Evolutionary conservation across 805 yeast species (phyloP), one percentile per base, ranked within the genome.

Genomic region (Hanseniaspora osmophila): DNA sequence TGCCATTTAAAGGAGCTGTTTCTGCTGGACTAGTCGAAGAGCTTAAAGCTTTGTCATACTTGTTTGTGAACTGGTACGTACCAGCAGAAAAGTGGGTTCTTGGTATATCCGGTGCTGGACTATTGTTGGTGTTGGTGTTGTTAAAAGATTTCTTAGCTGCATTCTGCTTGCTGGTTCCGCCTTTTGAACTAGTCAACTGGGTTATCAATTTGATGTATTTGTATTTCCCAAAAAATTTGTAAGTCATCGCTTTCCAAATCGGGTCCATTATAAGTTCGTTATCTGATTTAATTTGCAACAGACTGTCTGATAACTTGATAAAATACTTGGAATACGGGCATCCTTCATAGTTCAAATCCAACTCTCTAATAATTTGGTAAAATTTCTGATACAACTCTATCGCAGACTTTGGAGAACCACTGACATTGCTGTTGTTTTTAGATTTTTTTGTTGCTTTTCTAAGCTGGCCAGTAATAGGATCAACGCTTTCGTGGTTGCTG

Each of bases 341-440:
- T 3, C 19, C 29, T 30, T 42, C 47, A 15, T 45, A 45, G n/a
- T 45, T 57, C 40, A 60, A 47, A 35, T 56, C 57, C 40, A 61
- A 43, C 47, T 61, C 65, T 45, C 58, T 59, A n/a, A 60, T 50
- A 10, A 60, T 60, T 48, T 60, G 65, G 43, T 54, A 57, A 42
- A 61, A 60, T 30, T 63, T 49, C 48, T 61, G 64, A 45, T 52
- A 60, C 37, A 61, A 46, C 45, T 61, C 65, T 15, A 61, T 59
- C 12, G 62, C 53, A 1, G 61, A 58, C 44, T 61, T 61, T 11
- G 63, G 61, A 13, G 62, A 55, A 37, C 29, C 4, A 40, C 33
- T 33, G 22, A 16, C n/a, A 30, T 32, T 32, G 15, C 30, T 18
- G 10, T 30, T 30, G n/a, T 18, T 17, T 12, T 17, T 35, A 29